These are phyloP conservation scores for Pleurotus citrinopileatus DNA, from an alignment of 768 basidiomycete genomes.

Conservation along the genomic window DNA sequence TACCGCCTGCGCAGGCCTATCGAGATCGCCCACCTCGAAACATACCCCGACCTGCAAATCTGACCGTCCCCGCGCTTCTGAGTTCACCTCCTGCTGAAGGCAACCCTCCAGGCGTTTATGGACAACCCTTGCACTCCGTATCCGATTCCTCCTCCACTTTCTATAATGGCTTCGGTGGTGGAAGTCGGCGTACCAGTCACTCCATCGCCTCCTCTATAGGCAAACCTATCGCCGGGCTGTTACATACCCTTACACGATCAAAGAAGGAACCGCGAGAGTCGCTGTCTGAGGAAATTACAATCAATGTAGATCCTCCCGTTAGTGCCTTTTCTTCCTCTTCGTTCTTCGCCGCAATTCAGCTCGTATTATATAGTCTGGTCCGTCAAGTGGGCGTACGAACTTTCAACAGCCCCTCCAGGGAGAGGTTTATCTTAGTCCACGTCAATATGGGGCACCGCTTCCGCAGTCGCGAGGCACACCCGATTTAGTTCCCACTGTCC, in stretches of 20 bases:
- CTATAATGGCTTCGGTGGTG: not conserved
- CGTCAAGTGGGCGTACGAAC: conserved; percentile 5
- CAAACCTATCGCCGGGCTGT: conserved; percentile 2
- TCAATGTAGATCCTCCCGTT: conserved; percentile 10
- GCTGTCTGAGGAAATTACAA: conserved; percentile 7
- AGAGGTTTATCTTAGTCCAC: not conserved
- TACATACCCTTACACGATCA: not conserved
- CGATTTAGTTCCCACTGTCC: conserved; percentile 2
- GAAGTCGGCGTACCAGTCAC: not conserved
- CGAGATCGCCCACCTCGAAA: conserved; percentile 4
- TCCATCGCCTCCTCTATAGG: conserved; percentile 5
- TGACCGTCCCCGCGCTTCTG: conserved; percentile 1
- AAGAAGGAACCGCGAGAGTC: not conserved
- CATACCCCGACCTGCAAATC: not conserved
- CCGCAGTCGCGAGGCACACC: not conserved
- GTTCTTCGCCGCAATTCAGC: not conserved
- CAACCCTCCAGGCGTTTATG: not conserved
- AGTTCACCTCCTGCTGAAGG: not conserved
- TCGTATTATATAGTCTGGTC: conserved; percentile 3
- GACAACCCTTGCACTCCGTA: not conserved
- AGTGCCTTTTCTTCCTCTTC: not conserved
- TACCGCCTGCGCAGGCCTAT: not conserved
- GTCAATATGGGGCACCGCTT: not conserved
- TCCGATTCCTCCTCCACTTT: conserved; percentile 4
- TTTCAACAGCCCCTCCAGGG: conserved; percentile 5